Evolutionary conservation across 2,329 filamentous ascomycete species (phyloP), one percentile per base, ranked within the genome.

Genomic region (Botryotinia globosa): DNA sequence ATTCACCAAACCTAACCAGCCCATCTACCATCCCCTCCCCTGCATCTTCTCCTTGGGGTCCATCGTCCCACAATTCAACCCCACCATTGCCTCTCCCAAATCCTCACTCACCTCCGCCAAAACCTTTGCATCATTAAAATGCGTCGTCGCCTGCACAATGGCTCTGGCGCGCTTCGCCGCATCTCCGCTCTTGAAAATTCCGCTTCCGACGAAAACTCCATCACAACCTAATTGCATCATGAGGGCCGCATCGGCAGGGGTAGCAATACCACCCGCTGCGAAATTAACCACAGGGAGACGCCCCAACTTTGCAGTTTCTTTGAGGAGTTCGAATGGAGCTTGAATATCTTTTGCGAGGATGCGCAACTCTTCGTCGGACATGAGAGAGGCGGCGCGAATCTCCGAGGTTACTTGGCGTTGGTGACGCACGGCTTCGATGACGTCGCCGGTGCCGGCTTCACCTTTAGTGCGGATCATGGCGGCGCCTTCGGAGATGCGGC

Each of bases 161-260:
- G 96, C 96, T 85, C 91, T 93, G 22, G 96, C 96, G 74, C 96
- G 87, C 89, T 95, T 93, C 62, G 91, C 90, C 34, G 96, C 92
- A 83, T 98, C 91, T 29, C 95, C 95, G 8, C 90, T 93, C 89
- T 98, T 98, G 89, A 99, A 99, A 83, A 98, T 98, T 42, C 96
- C 96, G 73, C 90, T 94, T 42, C 96, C 96, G 51, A 99, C 96
- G 81, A 99, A 99, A 51, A 99, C 96, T 73, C 96, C 96, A 80
- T 99, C 96, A 81, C 96, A 98, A 74, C 96, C 96, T 76, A 99
- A 86, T 87, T 98, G 95, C 96, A 99, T 99, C 95, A 99, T 93
- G 85, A 99, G 86, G 3, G 96, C 96, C 0, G 96, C 96, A 83
- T 99, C 96, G 0, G 96, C 96, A 0, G 96, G 96, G 1, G 96